Percentiles rank a stretch among this genome's conserved stretches.
Conservation (phyloP, 1,139 yeast species). For the Suhomyces kunorum region DNA sequence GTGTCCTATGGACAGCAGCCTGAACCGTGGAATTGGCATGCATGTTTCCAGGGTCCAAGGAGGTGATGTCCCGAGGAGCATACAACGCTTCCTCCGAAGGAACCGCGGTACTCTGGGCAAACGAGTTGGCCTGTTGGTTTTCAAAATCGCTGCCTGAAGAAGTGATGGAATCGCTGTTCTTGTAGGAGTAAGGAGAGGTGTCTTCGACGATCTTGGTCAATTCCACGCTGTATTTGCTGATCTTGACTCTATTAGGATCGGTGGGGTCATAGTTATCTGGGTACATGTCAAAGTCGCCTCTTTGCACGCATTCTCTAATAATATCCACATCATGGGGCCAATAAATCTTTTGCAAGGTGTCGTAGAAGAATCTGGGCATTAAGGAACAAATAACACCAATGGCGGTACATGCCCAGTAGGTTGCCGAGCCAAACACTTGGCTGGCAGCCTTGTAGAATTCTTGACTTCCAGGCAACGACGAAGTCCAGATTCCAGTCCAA, state of each 20-base stretch:
- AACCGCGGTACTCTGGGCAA: conserved; percentile 11
- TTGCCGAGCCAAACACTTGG: conserved; percentile 67
- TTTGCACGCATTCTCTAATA: conserved; percentile 69
- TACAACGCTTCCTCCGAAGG: neutral
- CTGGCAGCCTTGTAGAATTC: conserved; percentile 79
- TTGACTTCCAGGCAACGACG: conserved; percentile 46
- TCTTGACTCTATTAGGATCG: conserved; percentile 48
- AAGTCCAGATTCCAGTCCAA: conserved; percentile 93
- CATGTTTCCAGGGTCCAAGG: conserved; percentile 6
- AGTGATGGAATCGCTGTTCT: conserved; percentile 11
- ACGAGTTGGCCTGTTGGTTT: conserved; percentile 10
- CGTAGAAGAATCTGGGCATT: conserved; percentile 73
- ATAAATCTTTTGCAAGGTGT: conserved; percentile 60
- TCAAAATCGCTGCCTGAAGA: conserved; percentile 21
- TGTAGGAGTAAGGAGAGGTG: conserved; percentile 9
- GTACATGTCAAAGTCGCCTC: conserved; percentile 61
- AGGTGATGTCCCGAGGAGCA: neutral
- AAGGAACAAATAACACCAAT: conserved; percentile 73
- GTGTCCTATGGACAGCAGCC: conserved; percentile 1
- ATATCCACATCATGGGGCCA: conserved; percentile 83
- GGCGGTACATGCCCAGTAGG: conserved; percentile 82
- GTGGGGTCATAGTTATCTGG: conserved; percentile 67
- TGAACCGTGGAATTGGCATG: conserved; percentile 1
- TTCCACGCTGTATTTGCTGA: conserved; percentile 28
- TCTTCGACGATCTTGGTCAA: conserved; percentile 6